Percentiles rank a stretch among this genome's conserved stretches.
phyloP scores from a whole-genome alignment of 75 land plant genomes.

The Pinus albicaulis region DNA sequence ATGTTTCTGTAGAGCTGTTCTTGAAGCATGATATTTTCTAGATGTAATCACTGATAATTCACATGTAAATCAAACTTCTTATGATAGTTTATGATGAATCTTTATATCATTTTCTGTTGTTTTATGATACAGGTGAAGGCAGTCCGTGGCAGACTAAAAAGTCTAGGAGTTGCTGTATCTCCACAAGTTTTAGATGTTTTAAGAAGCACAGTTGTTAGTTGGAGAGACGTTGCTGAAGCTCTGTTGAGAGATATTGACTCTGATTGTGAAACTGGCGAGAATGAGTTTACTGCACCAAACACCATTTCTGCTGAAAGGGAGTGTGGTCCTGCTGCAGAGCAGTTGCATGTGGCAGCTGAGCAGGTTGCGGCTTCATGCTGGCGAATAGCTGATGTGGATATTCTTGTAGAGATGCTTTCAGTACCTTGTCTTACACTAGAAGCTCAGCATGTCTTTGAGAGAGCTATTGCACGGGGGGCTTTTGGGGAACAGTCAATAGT shows the following conservation, averaged over 20 bases:
- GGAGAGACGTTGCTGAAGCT: conserved; percentile 73
- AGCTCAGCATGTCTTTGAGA: conserved; percentile 87
- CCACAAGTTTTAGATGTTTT: conserved; percentile 75
- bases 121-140: conserved; percentile 56
- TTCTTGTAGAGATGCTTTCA: conserved; percentile 86
- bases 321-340: conserved; percentile 39
- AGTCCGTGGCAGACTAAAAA: conserved; percentile 70
- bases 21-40: conserved; percentile 1
- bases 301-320: conserved; percentile 36
- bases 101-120: conserved; percentile 1
- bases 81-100: not conserved
- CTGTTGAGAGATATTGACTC: conserved; percentile 78
- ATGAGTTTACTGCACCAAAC: conserved; percentile 29
- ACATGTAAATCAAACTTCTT: not conserved
- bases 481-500: conserved; percentile 71
- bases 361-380: conserved; percentile 41
- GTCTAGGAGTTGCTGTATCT: conserved; percentile 75
- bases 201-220: conserved; percentile 58
- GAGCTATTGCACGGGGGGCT: conserved; percentile 75
- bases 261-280: conserved; percentile 53
- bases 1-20: conserved; percentile 16
- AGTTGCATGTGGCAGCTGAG: conserved; percentile 45
- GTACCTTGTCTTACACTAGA: conserved; percentile 71
- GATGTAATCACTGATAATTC: not conserved
- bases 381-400: conserved; percentile 80